Base-by-base conservation (phyloP, 2,329 filamentous ascomycete genomes). In the Cladosporium halotolerans region DNA sequence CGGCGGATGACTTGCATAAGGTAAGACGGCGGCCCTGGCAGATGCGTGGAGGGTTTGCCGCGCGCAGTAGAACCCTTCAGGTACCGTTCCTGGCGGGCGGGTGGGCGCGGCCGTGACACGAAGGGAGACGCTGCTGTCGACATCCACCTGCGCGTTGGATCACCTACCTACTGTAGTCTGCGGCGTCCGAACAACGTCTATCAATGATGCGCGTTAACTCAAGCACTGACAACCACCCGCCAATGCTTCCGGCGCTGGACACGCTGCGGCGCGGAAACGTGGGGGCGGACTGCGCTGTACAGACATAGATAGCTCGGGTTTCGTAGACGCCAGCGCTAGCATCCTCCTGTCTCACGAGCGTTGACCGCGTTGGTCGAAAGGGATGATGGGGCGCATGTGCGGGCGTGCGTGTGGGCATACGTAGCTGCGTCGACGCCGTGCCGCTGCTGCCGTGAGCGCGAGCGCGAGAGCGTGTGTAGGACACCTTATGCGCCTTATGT, bases 1-100 rank as follows among this genome's bases (percentile, higher is more conserved):
- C 48, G 47, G 40, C 13, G 36, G 4, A 51, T 51, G 39, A 51
- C 48, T 51, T 51, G 48, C 48, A 51, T 49, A 36, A 49, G 28
- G 44, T 49, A 36, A 49, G 28, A 44, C 38, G 48, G 48, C 18
- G 33, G 45, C n/a, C 45, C 45, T 47, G 45, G n/a, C 34, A 38
- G 34, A 7, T 18, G 16, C 16, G 16, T 18, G 16, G 16, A 18
- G 16, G 16, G 16, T 18, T 18, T 18, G n/a, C n/a, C n/a, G n/a
- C n/a, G n/a, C n/a, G n/a, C n/a, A n/a, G n/a, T n/a, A n/a, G n/a
- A n/a, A n/a, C n/a, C n/a, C n/a, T n/a, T 7, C 23, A 28, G 23
- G 23, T 7, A 28, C 23, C 23, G 23, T 28, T 28, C 23, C 23
- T 28, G 23, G 7, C 23, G 23, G 23, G 7, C 23, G 23, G 23